These are phyloP conservation scores for Fusarium sp. DNA, from an alignment of 2,329 filamentous ascomycete species.

Conservation along the genomic window DNA sequence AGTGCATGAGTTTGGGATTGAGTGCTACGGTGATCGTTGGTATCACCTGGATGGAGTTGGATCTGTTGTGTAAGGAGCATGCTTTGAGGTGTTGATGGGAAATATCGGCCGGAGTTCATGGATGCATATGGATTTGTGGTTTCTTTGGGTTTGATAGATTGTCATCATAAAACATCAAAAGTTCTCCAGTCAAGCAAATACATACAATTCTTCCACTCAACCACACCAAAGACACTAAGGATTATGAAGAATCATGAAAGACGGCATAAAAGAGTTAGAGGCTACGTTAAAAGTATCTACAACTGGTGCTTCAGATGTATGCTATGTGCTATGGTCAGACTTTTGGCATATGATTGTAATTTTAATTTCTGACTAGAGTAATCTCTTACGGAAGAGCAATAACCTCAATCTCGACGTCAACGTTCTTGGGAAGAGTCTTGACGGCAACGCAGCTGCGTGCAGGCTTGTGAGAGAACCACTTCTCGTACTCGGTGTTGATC, in stretches of 20 bases:
- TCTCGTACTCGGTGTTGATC: conserved; percentile 88
- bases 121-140: no score
- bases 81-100: background rate
- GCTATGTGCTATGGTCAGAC: no score
- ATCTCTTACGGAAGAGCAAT: conserved; percentile 73
- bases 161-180: no score
- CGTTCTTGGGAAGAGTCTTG: conserved; percentile 86
- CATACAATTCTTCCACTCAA: no score
- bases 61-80: background rate
- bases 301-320: no score
- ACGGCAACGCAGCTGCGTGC: conserved; percentile 91
- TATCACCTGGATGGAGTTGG: background rate
- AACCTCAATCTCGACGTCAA: conserved; percentile 90
- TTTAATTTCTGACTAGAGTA: conserved; percentile 1
- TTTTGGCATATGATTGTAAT: background rate
- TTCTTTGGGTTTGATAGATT: no score
- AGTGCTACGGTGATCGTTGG: background rate
- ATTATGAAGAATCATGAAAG: no score
- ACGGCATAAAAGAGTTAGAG: no score
- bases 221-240: no score
- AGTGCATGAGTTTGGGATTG: background rate
- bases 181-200: no score
- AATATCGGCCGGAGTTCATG: background rate
- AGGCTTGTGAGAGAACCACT: conserved; percentile 85
- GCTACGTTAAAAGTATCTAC: no score